phyloP scores from a whole-genome alignment of 116 monocot genomes.

The Posidonia oceanica region DNA sequence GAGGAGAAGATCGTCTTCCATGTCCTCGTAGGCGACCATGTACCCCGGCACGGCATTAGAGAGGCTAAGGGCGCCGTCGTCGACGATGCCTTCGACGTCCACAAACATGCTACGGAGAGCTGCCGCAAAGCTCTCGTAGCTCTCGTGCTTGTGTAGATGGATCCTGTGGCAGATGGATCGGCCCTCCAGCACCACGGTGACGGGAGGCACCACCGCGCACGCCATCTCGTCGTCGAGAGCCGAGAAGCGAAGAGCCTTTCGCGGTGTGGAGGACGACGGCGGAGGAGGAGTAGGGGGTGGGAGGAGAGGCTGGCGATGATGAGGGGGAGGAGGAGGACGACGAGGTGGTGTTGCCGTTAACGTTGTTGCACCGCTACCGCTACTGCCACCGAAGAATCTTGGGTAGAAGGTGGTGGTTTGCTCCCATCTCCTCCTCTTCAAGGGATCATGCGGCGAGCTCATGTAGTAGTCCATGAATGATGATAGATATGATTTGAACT shows the following conservation, averaged over 20 bases:
- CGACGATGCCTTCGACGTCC: constrained; percentile 13
- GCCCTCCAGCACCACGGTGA: constrained; percentile 58
- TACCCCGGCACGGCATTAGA: constrained; percentile 53
- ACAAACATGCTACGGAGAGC: constrained; percentile 46
- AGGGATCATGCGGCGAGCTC: neutral
- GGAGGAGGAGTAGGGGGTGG: neutral
- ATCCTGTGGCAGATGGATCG: constrained; percentile 65
- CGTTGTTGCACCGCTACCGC: neutral
- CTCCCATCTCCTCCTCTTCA: constrained; percentile 8
- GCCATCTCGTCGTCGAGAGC: constrained; percentile 15
- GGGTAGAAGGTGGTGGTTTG: neutral
- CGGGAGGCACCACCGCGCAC: constrained; percentile 34
- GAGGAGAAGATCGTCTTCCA: constrained; percentile 67
- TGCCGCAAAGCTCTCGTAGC: constrained; percentile 49
- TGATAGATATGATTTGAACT: too few species aligned
- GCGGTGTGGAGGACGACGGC: neutral
- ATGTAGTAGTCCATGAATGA: constrained; percentile 4
- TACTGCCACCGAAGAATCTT: too few species aligned
- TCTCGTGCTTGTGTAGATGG: constrained; percentile 33
- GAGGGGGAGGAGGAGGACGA: too few species aligned
- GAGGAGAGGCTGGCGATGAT: neutral
- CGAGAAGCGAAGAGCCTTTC: constrained; percentile 30
- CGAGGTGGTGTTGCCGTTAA: too few species aligned
- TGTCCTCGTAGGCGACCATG: constrained; percentile 65
- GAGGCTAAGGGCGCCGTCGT: constrained; percentile 16